Base-by-base conservation (phyloP, 306 rosid genomes). In the Lablab purpureus region DNA sequence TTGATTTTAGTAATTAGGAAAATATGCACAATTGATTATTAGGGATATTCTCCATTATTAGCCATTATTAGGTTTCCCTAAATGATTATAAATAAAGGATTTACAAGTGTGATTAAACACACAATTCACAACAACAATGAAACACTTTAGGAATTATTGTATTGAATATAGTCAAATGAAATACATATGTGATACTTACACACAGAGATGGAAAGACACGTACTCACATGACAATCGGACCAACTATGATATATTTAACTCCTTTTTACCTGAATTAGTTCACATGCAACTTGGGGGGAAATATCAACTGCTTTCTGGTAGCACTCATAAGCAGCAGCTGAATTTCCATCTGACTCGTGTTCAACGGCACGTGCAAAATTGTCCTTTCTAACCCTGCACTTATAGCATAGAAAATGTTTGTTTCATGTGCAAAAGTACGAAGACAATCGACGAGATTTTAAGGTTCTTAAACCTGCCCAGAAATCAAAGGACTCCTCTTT, bases 271-370 rank as follows among this genome's bases (percentile, higher is more conserved):
- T 91, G 97, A 77, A 95, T 95, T 36, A 95, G 84, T 4, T 87
- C 91, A 14, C 74, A 18, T 2, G 99, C 99, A 86, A 95, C 79
- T 7, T 23, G 80, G 68, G 99, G 98, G 23, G 99, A 89, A 74
- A 95, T 95, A 83, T 95, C 99, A 81, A 92, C 93, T 34, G 99
- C 95, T 89, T 94, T 94, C 85, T 94, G 99, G 87, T 89, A 92
- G 87, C 99, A 94, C 82, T 92, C 97, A 14, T 78, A 94, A 3
- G 99, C 97, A 60, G 97, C 97, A 81, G 95, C 2, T 56, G 91
- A 85, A 85, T 92, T 94, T 75, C 97, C 99, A 77, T 85, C 74
- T 2, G 87, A 72, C 72, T 94, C 99, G 6, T 89, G 97, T 75
- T 87, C 91, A 71, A 85, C 82, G 11, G 97, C 99, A 74, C 99